These are phyloP conservation scores for Actinomucor elegans DNA, from an alignment of 371 early-diverging fungal species.

Conservation along the genomic window DNA sequence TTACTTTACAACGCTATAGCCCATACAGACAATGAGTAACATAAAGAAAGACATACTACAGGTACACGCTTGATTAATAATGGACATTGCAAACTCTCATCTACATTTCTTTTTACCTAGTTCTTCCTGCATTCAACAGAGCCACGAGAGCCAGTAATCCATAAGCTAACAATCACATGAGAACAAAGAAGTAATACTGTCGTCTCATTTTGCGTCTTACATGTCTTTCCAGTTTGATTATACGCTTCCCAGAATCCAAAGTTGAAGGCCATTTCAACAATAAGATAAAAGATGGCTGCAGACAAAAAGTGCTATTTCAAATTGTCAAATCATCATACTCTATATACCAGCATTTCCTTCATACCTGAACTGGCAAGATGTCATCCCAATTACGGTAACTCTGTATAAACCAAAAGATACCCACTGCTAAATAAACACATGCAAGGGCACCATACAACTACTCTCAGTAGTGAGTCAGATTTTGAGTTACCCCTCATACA, in stretches of 20 bases:
- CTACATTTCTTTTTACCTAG: slow-evolving; percentile 62
- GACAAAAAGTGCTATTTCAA: slow-evolving; percentile 73
- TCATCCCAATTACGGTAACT: slow-evolving; percentile 83
- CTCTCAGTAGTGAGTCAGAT: background rate
- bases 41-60: slow-evolving; percentile 88
- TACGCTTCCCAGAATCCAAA: slow-evolving; percentile 84
- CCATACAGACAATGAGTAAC: slow-evolving; percentile 91
- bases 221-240: slow-evolving; percentile 64
- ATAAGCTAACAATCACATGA: slow-evolving; percentile 46
- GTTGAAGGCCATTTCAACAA: slow-evolving; percentile 89
- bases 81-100: too few species aligned
- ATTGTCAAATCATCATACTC: background rate
- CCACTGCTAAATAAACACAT: slow-evolving; percentile 71
- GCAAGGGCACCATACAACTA: slow-evolving; percentile 62
- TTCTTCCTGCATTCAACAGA: slow-evolving; percentile 86
- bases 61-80: too few species aligned
- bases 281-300: slow-evolving; percentile 80
- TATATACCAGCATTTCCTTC: background rate
- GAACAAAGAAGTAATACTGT: background rate
- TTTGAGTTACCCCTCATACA: background rate
- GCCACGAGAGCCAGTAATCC: slow-evolving; percentile 65
- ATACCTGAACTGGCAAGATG: slow-evolving; percentile 79
- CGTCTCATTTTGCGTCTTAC: slow-evolving; percentile 29
- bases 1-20: slow-evolving; percentile 93
- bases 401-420: slow-evolving; percentile 73